These are phyloP conservation scores for Irpex lacteus DNA, from an alignment of 1,284 basidiomycete genomes.

Conservation along the genomic window DNA sequence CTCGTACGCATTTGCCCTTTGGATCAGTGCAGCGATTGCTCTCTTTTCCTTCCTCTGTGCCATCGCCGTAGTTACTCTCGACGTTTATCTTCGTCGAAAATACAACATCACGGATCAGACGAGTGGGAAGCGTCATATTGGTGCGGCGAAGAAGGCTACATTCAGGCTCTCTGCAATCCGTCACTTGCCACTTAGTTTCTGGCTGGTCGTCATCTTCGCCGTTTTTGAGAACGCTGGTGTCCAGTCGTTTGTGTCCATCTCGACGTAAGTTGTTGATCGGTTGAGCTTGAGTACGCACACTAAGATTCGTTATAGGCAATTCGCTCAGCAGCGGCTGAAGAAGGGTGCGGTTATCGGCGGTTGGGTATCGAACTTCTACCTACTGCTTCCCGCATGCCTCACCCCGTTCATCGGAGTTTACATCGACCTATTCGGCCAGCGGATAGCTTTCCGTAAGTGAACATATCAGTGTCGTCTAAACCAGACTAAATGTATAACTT, in stretches of 20 bases:
- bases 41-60: conserved; percentile 40
- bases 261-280: conserved; percentile 31
- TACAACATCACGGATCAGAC: conserved; percentile 41
- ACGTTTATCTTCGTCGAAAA: conserved; percentile 34
- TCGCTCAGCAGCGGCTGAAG: conserved; percentile 42
- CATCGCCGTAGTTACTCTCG: conserved; percentile 35
- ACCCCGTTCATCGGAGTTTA: conserved; percentile 44
- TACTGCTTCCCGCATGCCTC: conserved; percentile 40
- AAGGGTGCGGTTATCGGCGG: conserved; percentile 46
- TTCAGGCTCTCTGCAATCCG: conserved; percentile 36
- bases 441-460: conserved; percentile 38
- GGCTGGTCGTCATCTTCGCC: conserved; percentile 40
- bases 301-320: conserved; percentile 28
- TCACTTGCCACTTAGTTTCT: conserved; percentile 39
- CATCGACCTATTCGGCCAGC: conserved; percentile 41
- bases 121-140: conserved; percentile 31
- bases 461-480: not conserved
- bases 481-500: not conserved
- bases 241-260: conserved; percentile 44
- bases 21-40: conserved; percentile 41
- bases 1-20: conserved; percentile 41
- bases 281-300: conserved; percentile 9
- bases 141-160: conserved; percentile 24
- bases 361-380: conserved; percentile 47
- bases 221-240: conserved; percentile 45